Evolutionary conservation across 2,329 filamentous ascomycete genomes (phyloP).

Genomic region (Diaporthe sp.): DNA sequence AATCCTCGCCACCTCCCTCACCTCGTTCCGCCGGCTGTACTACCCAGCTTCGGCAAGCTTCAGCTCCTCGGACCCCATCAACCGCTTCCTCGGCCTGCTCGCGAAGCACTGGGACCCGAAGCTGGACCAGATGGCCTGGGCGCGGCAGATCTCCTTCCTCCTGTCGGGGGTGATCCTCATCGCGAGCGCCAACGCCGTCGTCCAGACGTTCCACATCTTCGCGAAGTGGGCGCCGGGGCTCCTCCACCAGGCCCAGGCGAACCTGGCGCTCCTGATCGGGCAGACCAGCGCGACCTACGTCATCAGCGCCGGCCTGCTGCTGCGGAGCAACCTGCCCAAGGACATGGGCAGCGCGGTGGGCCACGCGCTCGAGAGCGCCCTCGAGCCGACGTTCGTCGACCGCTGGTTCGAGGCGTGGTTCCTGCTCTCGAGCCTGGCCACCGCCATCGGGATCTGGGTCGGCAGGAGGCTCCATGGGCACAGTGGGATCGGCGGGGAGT

Average conservation of each 20-base stretch:
- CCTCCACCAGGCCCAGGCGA: conserved; percentile 81
- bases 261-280: conserved; percentile 82
- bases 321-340: conserved; percentile 82
- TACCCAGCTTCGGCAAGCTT: conserved; percentile 63
- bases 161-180: conserved; percentile 87
- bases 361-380: conserved; percentile 81
- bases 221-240: conserved; percentile 79
- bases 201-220: conserved; percentile 89
- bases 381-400: conserved; percentile 81
- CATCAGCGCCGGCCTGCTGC: conserved; percentile 81
- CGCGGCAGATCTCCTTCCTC: conserved; percentile 86
- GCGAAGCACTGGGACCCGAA: conserved; percentile 88
- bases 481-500: conserved; percentile 53
- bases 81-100: conserved; percentile 82
- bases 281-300: conserved; percentile 90
- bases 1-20: conserved; percentile 78
- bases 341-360: conserved; percentile 84
- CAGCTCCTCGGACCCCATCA: conserved; percentile 84
- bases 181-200: conserved; percentile 83
- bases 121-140: conserved; percentile 86
- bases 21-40: conserved; percentile 73
- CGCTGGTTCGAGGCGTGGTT: conserved; percentile 94
- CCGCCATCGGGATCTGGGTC: conserved; percentile 80
- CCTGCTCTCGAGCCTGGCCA: conserved; percentile 75
- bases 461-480: conserved; percentile 70